Percentiles rank a stretch among this genome's conserved stretches.
Evolutionary conservation across 2,329 filamentous ascomycete genomes (phyloP).

Genomic region (Xylariaceae sp.): DNA sequence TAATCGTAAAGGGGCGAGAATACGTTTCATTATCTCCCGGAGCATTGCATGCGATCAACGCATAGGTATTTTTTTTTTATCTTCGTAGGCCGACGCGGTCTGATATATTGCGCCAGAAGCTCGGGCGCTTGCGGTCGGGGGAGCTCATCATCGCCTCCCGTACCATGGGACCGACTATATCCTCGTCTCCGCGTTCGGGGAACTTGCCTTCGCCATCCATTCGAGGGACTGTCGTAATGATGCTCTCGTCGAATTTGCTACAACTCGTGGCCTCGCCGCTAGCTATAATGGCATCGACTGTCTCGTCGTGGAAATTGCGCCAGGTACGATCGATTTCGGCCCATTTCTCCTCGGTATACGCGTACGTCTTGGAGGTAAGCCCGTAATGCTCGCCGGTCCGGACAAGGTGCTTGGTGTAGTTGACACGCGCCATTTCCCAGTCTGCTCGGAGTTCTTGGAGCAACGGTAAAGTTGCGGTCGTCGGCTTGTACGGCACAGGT

Average conservation of each 20-base stretch:
- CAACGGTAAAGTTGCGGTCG: slow-evolving; percentile 51
- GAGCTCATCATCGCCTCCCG: slow-evolving; percentile 48
- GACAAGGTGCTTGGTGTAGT: slow-evolving; percentile 84
- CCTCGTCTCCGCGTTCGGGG: slow-evolving; percentile 78
- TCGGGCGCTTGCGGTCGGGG: slow-evolving; percentile 26
- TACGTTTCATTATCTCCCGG: slow-evolving; percentile 1
- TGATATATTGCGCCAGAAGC: slow-evolving; percentile 32
- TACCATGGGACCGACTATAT: slow-evolving; percentile 91
- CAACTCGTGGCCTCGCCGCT: slow-evolving; percentile 35
- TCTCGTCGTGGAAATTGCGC: slow-evolving; percentile 62
- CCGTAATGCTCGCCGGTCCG: slow-evolving; percentile 89
- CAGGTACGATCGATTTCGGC: slow-evolving; percentile 69
- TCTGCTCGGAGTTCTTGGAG: slow-evolving; percentile 63
- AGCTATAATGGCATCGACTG: slow-evolving; percentile 49
- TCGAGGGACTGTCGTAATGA: slow-evolving; percentile 60
- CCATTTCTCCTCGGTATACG: slow-evolving; percentile 85
- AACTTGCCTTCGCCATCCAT: slow-evolving; percentile 79
- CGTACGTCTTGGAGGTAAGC: slow-evolving; percentile 80
- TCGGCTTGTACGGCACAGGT: slow-evolving; percentile 72
- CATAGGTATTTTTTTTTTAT: slow-evolving; percentile 3
- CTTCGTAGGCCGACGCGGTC: slow-evolving; percentile 30
- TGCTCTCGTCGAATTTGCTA: slow-evolving; percentile 47
- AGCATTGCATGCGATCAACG: slow-evolving; percentile 7
- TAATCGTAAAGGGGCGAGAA: slow-evolving; percentile 13
- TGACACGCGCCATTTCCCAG: slow-evolving; percentile 77